phyloP scores from a whole-genome alignment of 1,139 yeast species.

The Pneumocystis oryctolagi region DNA sequence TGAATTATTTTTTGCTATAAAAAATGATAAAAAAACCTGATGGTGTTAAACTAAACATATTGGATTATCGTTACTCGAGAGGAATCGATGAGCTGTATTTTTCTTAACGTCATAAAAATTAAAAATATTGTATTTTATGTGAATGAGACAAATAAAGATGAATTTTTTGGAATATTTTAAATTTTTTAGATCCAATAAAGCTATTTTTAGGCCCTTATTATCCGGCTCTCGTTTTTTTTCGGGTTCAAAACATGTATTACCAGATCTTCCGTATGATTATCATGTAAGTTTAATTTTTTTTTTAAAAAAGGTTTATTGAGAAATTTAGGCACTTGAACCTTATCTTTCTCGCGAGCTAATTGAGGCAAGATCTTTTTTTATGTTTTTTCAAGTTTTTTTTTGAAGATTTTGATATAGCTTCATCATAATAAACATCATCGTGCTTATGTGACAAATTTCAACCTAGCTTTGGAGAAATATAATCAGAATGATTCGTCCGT shows the following conservation, averaged over 20 bases:
- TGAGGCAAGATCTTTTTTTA: background rate
- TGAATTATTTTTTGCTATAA: constrained; percentile 23
- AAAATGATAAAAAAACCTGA: background rate
- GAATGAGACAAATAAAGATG: background rate
- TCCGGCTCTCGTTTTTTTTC: background rate
- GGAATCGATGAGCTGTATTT: background rate
- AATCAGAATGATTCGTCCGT: constrained; percentile 54
- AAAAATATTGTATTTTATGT: background rate
- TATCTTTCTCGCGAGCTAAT: background rate
- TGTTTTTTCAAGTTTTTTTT: background rate
- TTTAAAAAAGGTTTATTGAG: background rate
- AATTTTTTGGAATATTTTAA: background rate
- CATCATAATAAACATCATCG: constrained; percentile 93
- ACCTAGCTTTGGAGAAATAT: constrained; percentile 64
- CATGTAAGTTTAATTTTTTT: background rate
- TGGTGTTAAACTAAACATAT: background rate
- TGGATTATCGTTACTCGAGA: background rate
- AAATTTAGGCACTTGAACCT: background rate
- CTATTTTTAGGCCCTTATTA: background rate
- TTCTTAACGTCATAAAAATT: background rate
- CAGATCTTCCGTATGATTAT: background rate
- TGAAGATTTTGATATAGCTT: constrained; percentile 32
- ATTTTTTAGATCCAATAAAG: background rate
- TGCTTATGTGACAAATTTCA: constrained; percentile 81
- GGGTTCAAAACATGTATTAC: background rate